These are phyloP conservation scores for Puccinellia tenuiflora DNA, from an alignment of 176 grass and related monocot species.

Conservation along the genomic window DNA sequence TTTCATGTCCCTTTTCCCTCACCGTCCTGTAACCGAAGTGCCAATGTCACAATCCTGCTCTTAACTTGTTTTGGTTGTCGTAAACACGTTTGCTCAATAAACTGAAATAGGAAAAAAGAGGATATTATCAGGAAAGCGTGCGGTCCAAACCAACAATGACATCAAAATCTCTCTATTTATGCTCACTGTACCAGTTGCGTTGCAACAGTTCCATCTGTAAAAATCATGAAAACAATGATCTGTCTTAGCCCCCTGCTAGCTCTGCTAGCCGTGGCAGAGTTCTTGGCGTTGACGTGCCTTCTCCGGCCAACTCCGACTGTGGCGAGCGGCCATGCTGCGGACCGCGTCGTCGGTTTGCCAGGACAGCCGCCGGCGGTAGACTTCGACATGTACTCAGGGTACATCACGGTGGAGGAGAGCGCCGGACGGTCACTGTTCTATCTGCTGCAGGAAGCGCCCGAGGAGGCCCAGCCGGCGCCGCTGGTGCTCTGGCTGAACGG, in stretches of 20 bases:
- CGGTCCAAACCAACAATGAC: slow-evolving; percentile 16
- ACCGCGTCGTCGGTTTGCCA: slow-evolving; percentile 36
- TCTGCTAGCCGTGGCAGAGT: background rate
- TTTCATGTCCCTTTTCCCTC: background rate
- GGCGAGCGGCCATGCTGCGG: background rate
- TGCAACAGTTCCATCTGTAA: background rate
- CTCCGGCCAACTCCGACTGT: background rate
- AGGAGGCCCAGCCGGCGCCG: slow-evolving; percentile 40
- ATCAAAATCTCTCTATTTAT: background rate
- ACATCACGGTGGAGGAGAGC: slow-evolving; percentile 47
- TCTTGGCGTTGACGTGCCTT: background rate
- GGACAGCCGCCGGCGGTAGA: slow-evolving; percentile 52
- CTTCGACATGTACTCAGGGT: slow-evolving; percentile 79
- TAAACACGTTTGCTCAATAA: background rate
- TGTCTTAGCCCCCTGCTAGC: background rate
- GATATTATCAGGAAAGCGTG: background rate
- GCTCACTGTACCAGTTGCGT: background rate
- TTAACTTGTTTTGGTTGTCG: background rate
- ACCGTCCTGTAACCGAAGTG: background rate
- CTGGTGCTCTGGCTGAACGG: slow-evolving; percentile 86
- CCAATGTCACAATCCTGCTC: background rate
- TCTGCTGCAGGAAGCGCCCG: slow-evolving; percentile 49
- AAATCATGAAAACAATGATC: background rate
- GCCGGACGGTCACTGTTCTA: slow-evolving; percentile 65
- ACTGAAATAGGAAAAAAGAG: background rate